phyloP scores from a whole-genome alignment of 257 asterid genomes.

The Capsicum pubescens region DNA sequence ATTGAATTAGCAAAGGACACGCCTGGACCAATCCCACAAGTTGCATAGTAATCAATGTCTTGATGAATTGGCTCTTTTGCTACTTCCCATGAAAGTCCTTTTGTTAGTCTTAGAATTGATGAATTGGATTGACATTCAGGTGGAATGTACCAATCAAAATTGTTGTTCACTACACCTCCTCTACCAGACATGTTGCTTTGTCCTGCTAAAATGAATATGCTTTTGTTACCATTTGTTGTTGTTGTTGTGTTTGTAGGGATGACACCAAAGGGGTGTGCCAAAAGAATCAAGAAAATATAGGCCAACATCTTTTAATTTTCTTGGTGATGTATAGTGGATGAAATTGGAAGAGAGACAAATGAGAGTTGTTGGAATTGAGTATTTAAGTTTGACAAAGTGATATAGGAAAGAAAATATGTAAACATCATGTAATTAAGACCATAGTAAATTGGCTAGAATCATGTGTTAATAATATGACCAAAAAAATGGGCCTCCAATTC shows the following conservation, averaged over 20 bases:
- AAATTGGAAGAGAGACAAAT: not conserved
- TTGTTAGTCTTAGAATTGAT: conserved; percentile 20
- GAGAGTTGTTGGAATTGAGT: not conserved
- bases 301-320: not conserved
- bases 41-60: conserved; percentile 14
- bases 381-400: conserved; percentile 4
- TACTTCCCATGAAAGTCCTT: conserved; percentile 21
- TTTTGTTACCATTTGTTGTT: conserved; percentile 11
- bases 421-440: not conserved
- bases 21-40: conserved; percentile 31
- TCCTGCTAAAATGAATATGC: conserved; percentile 24
- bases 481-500: not conserved
- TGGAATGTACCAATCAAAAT: conserved; percentile 25
- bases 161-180: conserved; percentile 25
- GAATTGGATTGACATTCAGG: conserved; percentile 18
- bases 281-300: conserved; percentile 21
- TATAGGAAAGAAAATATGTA: not conserved
- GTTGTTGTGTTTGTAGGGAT: not conserved
- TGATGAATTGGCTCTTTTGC: conserved; percentile 28
- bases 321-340: not conserved
- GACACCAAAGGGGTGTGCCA: conserved; percentile 16
- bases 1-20: conserved; percentile 29
- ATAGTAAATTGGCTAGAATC: not conserved
- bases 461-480: not conserved
- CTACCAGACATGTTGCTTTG: conserved; percentile 35